Base-by-base conservation (phyloP, 2,329 filamentous ascomycete genomes). In the Botryosphaeria dothidea region DNA sequence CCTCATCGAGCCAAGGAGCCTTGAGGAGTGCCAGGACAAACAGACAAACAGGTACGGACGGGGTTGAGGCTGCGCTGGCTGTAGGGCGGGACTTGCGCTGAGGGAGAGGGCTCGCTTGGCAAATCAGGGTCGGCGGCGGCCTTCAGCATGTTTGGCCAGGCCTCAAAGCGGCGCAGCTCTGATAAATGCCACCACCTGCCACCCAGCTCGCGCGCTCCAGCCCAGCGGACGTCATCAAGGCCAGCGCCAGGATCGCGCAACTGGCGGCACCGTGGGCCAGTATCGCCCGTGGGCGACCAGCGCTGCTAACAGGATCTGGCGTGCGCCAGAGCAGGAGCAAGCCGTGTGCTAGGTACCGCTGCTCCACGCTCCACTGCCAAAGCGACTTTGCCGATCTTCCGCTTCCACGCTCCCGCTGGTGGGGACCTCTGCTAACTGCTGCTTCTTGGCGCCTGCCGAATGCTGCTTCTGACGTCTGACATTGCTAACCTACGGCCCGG, bases 21-120 rank as follows among this genome's bases (percentile, higher is more conserved):
- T 60, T 34, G 41, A 45, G 36, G 38, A 57, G 34, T 57, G 51
- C 51, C 51, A 38, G 51, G 31, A 60, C 36, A 34, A 23, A 60
- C 21, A 45, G 41, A 46, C 58, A 49, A 34, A 62, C 58, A 62
- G 34, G 45, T 38, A 61, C 27, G 45, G 58, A 62, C 45, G 58
- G 58, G 58, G 58, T 51, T 62, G 58, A 49, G 58, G 58, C 58
- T 51, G 58, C 58, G 58, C 45, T 62, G 58, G 58, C 58, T 62
- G 58, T 62, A 62, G 58, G 46, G 58, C 58, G 58, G 58, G 58
- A 62, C 58, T 51, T 62, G 58, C 58, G 58, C 58, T 60, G 56
- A 60, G 27, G 56, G 41, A 58, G 56, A 60, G 45, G 27, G 45
- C 58, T 62, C 58, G 58, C 58, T 51, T 60, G 56, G 56, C 56